These are phyloP conservation scores for Tremellales sp. DNA, from an alignment of 1,284 basidiomycete genomes.

Conservation along the genomic window DNA sequence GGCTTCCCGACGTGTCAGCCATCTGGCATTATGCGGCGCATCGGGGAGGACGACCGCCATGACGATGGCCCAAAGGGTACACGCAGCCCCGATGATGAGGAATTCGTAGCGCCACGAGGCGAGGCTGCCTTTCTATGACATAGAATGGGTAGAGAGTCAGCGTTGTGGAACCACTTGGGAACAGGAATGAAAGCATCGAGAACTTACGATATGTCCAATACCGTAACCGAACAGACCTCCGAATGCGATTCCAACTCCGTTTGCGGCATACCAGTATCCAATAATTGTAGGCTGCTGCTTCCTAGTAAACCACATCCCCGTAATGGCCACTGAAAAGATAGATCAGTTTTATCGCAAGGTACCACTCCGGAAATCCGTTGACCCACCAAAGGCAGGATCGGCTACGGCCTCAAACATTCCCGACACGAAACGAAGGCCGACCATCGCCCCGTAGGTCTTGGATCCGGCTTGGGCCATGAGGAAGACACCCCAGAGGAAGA, in stretches of 20 bases:
- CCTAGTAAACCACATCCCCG: slow-evolving; percentile 44
- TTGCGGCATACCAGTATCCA: slow-evolving; percentile 43
- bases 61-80: slow-evolving; percentile 39
- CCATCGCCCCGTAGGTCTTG: slow-evolving; percentile 50
- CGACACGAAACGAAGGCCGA: slow-evolving; percentile 50
- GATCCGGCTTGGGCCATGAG: slow-evolving; percentile 50
- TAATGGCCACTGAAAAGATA: slow-evolving; percentile 32
- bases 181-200: slow-evolving; percentile 1
- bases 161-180: slow-evolving; percentile 45
- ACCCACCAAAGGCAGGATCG: slow-evolving; percentile 33
- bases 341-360: not conserved
- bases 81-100: slow-evolving; percentile 45
- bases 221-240: slow-evolving; percentile 42
- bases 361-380: not conserved
- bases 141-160: slow-evolving; percentile 3
- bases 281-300: slow-evolving; percentile 46
- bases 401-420: slow-evolving; percentile 51
- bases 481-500: slow-evolving; percentile 42
- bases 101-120: slow-evolving; percentile 45
- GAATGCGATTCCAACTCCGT: slow-evolving; percentile 46
- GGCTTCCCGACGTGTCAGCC: slow-evolving; percentile 42
- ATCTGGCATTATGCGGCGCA: slow-evolving; percentile 37
- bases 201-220: slow-evolving; percentile 18
- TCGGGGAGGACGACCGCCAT: slow-evolving; percentile 43
- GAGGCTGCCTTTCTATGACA: too few species aligned